Conservation (phyloP, 345 rosid genomes). For the Stellera chamaejasme region DNA sequence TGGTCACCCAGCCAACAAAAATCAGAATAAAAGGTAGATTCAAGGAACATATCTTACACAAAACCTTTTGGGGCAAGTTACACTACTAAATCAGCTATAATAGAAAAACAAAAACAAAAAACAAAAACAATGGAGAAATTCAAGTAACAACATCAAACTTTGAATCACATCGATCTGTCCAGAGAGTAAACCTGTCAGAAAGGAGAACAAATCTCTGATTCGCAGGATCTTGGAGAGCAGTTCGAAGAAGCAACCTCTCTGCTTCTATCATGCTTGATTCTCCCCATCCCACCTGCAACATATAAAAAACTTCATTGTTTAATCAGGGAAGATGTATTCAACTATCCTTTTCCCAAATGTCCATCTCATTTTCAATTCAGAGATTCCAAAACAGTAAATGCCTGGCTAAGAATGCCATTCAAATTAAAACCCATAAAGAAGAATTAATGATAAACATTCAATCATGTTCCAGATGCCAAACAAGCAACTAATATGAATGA, state of each 20-base stretch:
- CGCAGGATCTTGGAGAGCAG: slow-evolving; percentile 46
- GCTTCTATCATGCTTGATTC: slow-evolving; percentile 54
- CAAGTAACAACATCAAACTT: background rate
- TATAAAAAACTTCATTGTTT: background rate
- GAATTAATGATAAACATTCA: no score
- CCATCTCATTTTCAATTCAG: no score
- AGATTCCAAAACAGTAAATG: no score
- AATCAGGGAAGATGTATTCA: background rate
- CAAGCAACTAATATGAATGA: no score
- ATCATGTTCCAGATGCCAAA: no score
- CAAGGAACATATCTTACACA: no score
- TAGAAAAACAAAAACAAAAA: background rate
- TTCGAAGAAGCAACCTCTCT: slow-evolving; percentile 40
- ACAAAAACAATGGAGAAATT: background rate
- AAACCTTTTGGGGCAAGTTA: no score
- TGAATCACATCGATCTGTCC: background rate
- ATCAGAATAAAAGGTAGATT: no score
- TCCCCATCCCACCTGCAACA: slow-evolving; percentile 49
- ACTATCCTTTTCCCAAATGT: no score
- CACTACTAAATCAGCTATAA: background rate
- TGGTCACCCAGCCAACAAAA: no score
- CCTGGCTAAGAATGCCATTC: background rate
- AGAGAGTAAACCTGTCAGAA: slow-evolving; percentile 41
- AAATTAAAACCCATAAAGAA: background rate
- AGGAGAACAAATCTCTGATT: slow-evolving; percentile 57